phyloP scores from a whole-genome alignment of 139 green algal species.

The Tetraselmis chui region DNA sequence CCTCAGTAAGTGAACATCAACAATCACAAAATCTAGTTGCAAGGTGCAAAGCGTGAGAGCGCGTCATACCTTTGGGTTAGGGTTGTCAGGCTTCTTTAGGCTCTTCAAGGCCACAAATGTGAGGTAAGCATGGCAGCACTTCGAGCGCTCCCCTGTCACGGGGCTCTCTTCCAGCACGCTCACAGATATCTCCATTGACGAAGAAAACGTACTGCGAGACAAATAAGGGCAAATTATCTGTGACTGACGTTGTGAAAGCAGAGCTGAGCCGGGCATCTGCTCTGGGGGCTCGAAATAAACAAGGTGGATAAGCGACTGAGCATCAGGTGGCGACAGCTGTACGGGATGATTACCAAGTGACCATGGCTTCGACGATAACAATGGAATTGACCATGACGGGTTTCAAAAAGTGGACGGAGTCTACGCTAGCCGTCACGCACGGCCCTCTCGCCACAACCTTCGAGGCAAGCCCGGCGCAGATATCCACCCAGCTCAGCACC shows the following conservation, averaged over 20 bases:
- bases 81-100: background rate
- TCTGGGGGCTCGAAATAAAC: no score
- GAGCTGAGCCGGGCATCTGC: no score
- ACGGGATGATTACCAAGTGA: background rate
- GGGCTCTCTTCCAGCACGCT: slow-evolving; percentile 72
- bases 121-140: slow-evolving; percentile 78
- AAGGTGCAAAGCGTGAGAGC: no score
- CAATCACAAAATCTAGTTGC: no score
- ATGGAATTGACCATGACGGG: background rate
- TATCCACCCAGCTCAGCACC: slow-evolving; percentile 79
- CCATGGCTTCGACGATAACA: background rate
- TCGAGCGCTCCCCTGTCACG: slow-evolving; percentile 48
- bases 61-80: background rate
- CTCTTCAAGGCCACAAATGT: slow-evolving; percentile 52
- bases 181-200: slow-evolving; percentile 27
- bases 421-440: slow-evolving; percentile 66
- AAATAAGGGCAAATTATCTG: no score
- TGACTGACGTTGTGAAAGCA: no score
- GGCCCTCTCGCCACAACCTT: slow-evolving; percentile 66
- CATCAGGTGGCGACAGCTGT: no score
- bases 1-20: no score
- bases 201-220: background rate
- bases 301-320: no score
- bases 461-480: slow-evolving; percentile 68
- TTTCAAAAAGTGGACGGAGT: slow-evolving; percentile 65